Evolutionary conservation across 768 basidiomycete genomes (phyloP).

Genomic region (Porpolomopsis calyptriformis): DNA sequence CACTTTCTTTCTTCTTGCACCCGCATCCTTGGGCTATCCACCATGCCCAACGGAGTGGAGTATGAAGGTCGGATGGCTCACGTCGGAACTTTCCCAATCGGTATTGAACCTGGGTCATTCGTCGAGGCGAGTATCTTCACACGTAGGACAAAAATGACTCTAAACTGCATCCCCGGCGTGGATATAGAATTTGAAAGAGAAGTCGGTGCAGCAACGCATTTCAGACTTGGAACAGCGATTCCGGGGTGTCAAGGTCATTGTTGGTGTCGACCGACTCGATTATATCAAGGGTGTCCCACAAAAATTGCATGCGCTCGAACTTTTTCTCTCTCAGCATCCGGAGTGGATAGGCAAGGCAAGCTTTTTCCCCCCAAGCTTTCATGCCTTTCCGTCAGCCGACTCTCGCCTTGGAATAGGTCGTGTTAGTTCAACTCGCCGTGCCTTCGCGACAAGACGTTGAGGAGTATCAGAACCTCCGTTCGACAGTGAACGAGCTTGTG

Average conservation of each 20-base stretch:
- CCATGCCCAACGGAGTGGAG: conserved; percentile 97
- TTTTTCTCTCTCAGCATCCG: conserved; percentile 94
- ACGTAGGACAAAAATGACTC: background rate
- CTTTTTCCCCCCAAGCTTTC: background rate
- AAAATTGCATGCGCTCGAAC: conserved; percentile 91
- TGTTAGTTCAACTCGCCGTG: conserved; percentile 92
- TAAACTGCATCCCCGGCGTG: conserved; percentile 6
- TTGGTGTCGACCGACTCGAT: conserved; percentile 95
- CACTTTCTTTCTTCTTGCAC: conserved; percentile 99
- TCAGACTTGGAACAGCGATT: conserved; percentile 80
- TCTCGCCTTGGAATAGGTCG: conserved; percentile 44
- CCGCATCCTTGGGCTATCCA: conserved; percentile 86
- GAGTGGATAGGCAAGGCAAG: conserved; percentile 96
- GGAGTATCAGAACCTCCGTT: conserved; percentile 95
- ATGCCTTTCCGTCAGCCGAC: background rate
- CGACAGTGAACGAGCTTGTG: conserved; percentile 94
- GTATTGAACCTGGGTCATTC: conserved; percentile 92
- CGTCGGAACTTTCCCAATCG: conserved; percentile 98
- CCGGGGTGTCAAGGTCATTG: conserved; percentile 90
- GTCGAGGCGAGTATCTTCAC: conserved; percentile 44
- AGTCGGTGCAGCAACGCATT: conserved; percentile 73
- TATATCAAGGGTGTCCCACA: conserved; percentile 99
- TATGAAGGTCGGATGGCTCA: conserved; percentile 92
- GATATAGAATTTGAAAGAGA: conserved; percentile 64
- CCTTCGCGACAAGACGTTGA: conserved; percentile 98